phyloP scores from a whole-genome alignment of 2,329 filamentous ascomycete genomes.

The Dryadomyces quercus-mongolicae region DNA sequence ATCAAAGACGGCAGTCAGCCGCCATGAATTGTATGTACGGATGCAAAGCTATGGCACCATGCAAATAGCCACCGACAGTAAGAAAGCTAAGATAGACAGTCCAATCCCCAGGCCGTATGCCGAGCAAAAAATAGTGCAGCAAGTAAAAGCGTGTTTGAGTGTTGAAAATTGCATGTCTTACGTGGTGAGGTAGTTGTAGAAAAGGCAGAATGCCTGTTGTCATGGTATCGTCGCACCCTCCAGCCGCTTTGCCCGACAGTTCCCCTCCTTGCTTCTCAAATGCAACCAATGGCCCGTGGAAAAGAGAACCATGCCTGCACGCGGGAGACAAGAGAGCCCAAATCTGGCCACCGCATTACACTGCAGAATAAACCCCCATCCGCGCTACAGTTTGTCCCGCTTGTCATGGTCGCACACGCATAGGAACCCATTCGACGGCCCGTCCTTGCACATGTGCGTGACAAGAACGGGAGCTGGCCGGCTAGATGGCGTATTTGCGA shows the following conservation, averaged over 20 bases:
- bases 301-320: neutral
- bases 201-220: conserved; percentile 2
- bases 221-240: conserved; percentile 7
- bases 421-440: neutral
- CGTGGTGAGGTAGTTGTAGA: conserved; percentile 1
- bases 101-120: neutral
- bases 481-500: conserved; percentile 91
- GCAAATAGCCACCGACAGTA: neutral
- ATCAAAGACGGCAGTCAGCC: too few species aligned
- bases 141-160: neutral
- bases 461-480: neutral
- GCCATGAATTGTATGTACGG: too few species aligned
- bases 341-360: conserved; percentile 2
- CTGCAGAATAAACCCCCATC: neutral
- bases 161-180: neutral
- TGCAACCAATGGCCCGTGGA: neutral
- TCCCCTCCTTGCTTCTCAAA: neutral
- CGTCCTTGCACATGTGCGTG: neutral
- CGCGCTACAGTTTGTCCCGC: neutral
- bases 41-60: neutral
- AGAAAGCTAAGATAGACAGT: neutral
- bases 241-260: neutral
- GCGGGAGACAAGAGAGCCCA: neutral
- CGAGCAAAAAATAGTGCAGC: neutral
- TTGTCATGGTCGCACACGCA: neutral